phyloP scores from a whole-genome alignment of 805 yeast species.

The Ogataea pilisensis region DNA sequence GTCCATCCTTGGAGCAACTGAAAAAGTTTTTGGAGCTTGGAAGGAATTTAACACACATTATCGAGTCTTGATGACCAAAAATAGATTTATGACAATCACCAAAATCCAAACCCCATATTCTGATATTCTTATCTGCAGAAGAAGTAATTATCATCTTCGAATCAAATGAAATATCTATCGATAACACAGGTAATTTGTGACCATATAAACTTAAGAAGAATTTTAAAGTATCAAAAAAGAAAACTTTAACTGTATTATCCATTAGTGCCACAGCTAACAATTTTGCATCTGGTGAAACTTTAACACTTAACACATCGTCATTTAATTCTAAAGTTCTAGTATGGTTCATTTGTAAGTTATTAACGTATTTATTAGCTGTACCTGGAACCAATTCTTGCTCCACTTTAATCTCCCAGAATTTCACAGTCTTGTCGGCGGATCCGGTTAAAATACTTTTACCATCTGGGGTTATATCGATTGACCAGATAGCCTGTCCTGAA shows the following conservation, averaged over 20 bases:
- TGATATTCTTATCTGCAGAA: slow-evolving; percentile 95
- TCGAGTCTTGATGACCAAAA: slow-evolving; percentile 95
- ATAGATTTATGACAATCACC: slow-evolving; percentile 98
- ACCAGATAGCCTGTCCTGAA: slow-evolving; percentile 76
- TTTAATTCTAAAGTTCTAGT: slow-evolving; percentile 77
- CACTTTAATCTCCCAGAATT: slow-evolving; percentile 82
- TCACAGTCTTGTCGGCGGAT: slow-evolving; percentile 86
- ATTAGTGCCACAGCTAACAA: slow-evolving; percentile 78
- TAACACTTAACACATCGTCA: slow-evolving; percentile 81
- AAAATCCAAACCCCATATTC: slow-evolving; percentile 97
- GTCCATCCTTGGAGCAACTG: slow-evolving; percentile 83
- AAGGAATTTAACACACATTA: slow-evolving; percentile 81
- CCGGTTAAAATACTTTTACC: slow-evolving; percentile 87
- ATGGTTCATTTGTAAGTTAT: slow-evolving; percentile 61
- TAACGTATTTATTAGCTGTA: slow-evolving; percentile 40
- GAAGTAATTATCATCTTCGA: slow-evolving; percentile 85
- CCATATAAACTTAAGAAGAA: slow-evolving; percentile 89
- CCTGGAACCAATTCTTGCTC: slow-evolving; percentile 71
- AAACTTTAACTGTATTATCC: slow-evolving; percentile 94
- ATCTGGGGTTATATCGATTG: slow-evolving; percentile 79
- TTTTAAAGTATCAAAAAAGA: slow-evolving; percentile 81
- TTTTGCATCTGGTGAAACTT: slow-evolving; percentile 74
- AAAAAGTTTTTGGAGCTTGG: slow-evolving; percentile 88
- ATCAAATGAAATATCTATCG: slow-evolving; percentile 87
- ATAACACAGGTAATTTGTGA: slow-evolving; percentile 90